phyloP scores from a whole-genome alignment of 441 rosid species.

The Kokia cookei region DNA sequence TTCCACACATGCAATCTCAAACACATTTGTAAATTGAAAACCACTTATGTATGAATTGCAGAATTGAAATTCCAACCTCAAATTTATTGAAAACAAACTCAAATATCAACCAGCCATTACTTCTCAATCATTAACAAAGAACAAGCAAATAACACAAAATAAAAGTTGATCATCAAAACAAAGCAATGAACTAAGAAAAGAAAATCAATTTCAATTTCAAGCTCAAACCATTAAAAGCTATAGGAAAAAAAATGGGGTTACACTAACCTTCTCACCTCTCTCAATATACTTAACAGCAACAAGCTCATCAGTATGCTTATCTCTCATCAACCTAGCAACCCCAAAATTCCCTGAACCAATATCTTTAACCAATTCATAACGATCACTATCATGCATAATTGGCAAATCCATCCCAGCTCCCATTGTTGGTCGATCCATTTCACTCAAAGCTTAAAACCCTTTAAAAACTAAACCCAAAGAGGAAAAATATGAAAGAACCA shows the following conservation, averaged over 20 bases:
- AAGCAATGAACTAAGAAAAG: neutral
- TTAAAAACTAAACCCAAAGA: neutral
- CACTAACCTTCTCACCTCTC: conserved; percentile 95
- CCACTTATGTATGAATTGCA: neutral
- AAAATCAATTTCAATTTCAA: neutral
- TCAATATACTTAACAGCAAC: conserved; percentile 97
- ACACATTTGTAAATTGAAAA: no score
- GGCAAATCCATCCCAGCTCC: conserved; percentile 95
- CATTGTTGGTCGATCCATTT: conserved; percentile 69
- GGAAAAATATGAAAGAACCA: neutral
- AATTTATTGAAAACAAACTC: neutral
- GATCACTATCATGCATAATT: conserved; percentile 91
- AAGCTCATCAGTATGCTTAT: conserved; percentile 69
- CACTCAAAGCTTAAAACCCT: neutral
- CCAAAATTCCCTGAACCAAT: conserved; percentile 96
- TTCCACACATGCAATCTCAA: no score
- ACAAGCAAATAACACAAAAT: neutral
- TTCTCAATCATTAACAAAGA: no score
- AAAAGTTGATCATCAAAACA: neutral
- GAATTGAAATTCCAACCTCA: neutral
- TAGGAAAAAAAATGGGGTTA: neutral
- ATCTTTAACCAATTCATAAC: conserved; percentile 84
- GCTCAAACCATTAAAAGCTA: neutral
- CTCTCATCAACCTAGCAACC: conserved; percentile 89
- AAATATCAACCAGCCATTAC: neutral